Conservation (phyloP, 1,284 basidiomycete genomes). For the Ceratobasidium sp. region DNA sequence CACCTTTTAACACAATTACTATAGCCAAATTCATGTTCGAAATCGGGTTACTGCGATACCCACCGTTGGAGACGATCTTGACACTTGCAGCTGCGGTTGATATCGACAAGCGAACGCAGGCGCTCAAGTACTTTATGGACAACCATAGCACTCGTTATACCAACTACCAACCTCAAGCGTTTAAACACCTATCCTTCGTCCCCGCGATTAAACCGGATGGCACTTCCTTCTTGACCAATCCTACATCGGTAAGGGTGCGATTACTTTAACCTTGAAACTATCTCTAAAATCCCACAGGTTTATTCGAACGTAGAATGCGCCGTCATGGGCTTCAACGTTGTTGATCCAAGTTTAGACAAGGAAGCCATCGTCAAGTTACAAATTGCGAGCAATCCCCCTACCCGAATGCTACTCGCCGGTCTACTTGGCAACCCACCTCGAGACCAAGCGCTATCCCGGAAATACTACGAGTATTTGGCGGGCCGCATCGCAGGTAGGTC, state of each 20-base stretch:
- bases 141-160: slow-evolving; percentile 74
- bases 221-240: slow-evolving; percentile 70
- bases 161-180: slow-evolving; percentile 71
- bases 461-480: slow-evolving; percentile 85
- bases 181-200: slow-evolving; percentile 78
- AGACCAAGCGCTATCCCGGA: slow-evolving; percentile 67
- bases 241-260: slow-evolving; percentile 69
- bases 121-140: slow-evolving; percentile 84
- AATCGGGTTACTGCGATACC: slow-evolving; percentile 81
- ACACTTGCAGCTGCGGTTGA: slow-evolving; percentile 73
- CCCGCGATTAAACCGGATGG: slow-evolving; percentile 74
- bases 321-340: slow-evolving; percentile 80
- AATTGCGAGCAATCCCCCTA: slow-evolving; percentile 80
- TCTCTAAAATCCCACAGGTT: slow-evolving; percentile 63
- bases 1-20: slow-evolving; percentile 25
- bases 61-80: slow-evolving; percentile 77
- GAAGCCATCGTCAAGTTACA: slow-evolving; percentile 77
- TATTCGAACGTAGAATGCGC: slow-evolving; percentile 81
- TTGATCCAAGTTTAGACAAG: slow-evolving; percentile 70
- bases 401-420: slow-evolving; percentile 72
- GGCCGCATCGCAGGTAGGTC: slow-evolving; percentile 74
- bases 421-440: slow-evolving; percentile 76
- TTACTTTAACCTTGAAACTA: not conserved
- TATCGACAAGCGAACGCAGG: slow-evolving; percentile 63
- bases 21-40: slow-evolving; percentile 86